Evolutionary conservation across 2,329 filamentous ascomycete genomes (phyloP).

Genomic region (Alternaria gaisen): DNA sequence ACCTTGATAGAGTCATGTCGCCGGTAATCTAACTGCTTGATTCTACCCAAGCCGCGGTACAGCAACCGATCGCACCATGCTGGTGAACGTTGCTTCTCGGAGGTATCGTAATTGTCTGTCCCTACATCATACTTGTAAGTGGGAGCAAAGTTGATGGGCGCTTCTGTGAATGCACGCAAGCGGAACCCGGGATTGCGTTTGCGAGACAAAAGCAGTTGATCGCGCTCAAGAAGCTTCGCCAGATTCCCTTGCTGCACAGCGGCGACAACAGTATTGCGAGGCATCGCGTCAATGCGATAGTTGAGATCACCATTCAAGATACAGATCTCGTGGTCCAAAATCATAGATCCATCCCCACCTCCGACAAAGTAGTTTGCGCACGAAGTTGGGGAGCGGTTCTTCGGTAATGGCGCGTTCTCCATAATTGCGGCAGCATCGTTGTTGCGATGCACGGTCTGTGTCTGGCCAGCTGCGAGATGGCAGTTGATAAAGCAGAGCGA

Average conservation of each 20-base stretch:
- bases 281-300: slow-evolving; percentile 98
- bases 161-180: slow-evolving; percentile 87
- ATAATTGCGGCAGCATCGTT: slow-evolving; percentile 92
- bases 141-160: slow-evolving; percentile 88
- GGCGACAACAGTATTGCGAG: slow-evolving; percentile 88
- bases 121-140: slow-evolving; percentile 99
- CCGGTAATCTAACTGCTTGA: slow-evolving; percentile 87
- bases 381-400: slow-evolving; percentile 71
- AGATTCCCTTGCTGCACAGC: slow-evolving; percentile 85
- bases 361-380: slow-evolving; percentile 82
- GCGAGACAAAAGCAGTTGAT: slow-evolving; percentile 88
- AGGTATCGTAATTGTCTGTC: slow-evolving; percentile 91
- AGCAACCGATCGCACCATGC: slow-evolving; percentile 96
- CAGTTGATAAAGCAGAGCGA: slow-evolving; percentile 98
- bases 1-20: slow-evolving; percentile 84
- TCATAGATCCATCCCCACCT: slow-evolving; percentile 94
- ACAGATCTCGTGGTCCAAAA: slow-evolving; percentile 97
- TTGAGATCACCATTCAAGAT: slow-evolving; percentile 96
- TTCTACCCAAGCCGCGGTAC: slow-evolving; percentile 81
- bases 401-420: slow-evolving; percentile 77
- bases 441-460: slow-evolving; percentile 88
- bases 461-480: slow-evolving; percentile 93
- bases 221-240: slow-evolving; percentile 85
- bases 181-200: slow-evolving; percentile 90
- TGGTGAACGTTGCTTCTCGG: slow-evolving; percentile 91